Evolutionary conservation across 768 basidiomycete species (phyloP).

Genomic region (Lactarius quietus): DNA sequence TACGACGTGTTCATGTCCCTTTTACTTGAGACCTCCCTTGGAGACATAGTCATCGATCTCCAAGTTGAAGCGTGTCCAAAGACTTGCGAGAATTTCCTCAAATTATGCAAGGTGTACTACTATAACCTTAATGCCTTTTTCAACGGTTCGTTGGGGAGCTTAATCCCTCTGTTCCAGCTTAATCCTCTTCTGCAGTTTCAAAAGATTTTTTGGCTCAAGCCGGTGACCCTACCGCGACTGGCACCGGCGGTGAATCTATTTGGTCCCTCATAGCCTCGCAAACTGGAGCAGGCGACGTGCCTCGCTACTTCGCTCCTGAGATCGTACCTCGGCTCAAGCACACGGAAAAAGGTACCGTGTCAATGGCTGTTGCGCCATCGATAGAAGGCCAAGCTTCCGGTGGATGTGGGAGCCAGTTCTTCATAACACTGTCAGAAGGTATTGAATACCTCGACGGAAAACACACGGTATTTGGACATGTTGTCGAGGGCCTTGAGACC

Average conservation of each 20-base stretch:
- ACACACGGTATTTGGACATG: conserved; percentile 90
- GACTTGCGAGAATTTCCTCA: conserved; percentile 94
- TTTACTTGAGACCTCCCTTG: conserved; percentile 93
- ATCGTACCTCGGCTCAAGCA: conserved; percentile 83
- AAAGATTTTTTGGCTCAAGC: conserved; percentile 96
- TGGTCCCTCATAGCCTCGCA: conserved; percentile 69
- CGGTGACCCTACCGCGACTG: conserved; percentile 95
- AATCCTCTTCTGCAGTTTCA: conserved; percentile 56
- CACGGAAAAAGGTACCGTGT: conserved; percentile 79
- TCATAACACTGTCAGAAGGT: conserved; percentile 85
- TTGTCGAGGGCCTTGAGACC: conserved; percentile 91
- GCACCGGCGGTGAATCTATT: conserved; percentile 89
- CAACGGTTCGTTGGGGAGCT: conserved; percentile 59
- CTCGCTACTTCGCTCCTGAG: conserved; percentile 90
- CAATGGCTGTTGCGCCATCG: conserved; percentile 94
- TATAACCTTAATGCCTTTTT: conserved; percentile 98
- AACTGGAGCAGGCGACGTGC: conserved; percentile 34
- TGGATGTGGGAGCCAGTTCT: conserved; percentile 96
- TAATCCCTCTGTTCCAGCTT: background rate
- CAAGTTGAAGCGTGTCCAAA: conserved; percentile 88
- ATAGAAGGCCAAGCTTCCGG: conserved; percentile 53
- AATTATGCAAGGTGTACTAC: conserved; percentile 95
- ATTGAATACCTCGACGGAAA: conserved; percentile 95
- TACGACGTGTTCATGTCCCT: conserved; percentile 72
- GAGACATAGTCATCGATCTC: conserved; percentile 95